These are phyloP conservation scores for Penicillium sp. DNA, from an alignment of 2,329 filamentous ascomycete genomes.

Conservation along the genomic window DNA sequence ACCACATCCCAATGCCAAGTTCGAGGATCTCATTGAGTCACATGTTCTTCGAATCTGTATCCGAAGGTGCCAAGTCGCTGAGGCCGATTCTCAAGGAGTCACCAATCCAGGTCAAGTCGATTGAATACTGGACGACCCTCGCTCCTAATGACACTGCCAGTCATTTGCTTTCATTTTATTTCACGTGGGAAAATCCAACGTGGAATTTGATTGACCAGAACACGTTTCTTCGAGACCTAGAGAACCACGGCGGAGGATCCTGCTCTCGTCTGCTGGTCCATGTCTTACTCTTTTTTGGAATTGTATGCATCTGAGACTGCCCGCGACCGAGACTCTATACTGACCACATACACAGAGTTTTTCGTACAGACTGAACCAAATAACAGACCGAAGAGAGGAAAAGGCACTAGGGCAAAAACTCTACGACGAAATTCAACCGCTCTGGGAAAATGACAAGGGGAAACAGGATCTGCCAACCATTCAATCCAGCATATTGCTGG, in stretches of 20 bases:
- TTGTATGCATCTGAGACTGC: conserved; percentile 11
- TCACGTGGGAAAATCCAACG: conserved; percentile 28
- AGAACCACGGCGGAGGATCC: conserved; percentile 14
- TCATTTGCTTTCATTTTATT: conserved; percentile 27
- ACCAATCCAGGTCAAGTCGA: conserved; percentile 14
- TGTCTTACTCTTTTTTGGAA: conserved; percentile 24
- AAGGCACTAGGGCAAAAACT: conserved; percentile 23
- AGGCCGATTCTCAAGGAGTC: conserved; percentile 11
- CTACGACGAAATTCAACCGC: conserved; percentile 21
- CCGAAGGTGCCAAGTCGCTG: conserved; percentile 1
- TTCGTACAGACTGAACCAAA: conserved; percentile 23
- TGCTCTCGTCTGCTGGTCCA: conserved; percentile 25
- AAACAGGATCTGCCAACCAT: conserved; percentile 16
- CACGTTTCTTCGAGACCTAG: conserved; percentile 23
- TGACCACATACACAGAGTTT: conserved; percentile 15
- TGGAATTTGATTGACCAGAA: conserved; percentile 27
- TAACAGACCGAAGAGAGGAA: conserved; percentile 26
- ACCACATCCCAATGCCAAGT: background rate
- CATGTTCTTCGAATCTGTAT: conserved; percentile 17
- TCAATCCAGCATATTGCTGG: conserved; percentile 26
- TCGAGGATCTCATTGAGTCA: conserved; percentile 16
- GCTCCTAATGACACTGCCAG: conserved; percentile 24
- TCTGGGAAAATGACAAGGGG: conserved; percentile 21
- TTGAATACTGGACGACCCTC: conserved; percentile 23
- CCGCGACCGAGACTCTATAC: no score